phyloP scores from a whole-genome alignment of 805 yeast genomes.

The Wickerhamiella cacticola region DNA sequence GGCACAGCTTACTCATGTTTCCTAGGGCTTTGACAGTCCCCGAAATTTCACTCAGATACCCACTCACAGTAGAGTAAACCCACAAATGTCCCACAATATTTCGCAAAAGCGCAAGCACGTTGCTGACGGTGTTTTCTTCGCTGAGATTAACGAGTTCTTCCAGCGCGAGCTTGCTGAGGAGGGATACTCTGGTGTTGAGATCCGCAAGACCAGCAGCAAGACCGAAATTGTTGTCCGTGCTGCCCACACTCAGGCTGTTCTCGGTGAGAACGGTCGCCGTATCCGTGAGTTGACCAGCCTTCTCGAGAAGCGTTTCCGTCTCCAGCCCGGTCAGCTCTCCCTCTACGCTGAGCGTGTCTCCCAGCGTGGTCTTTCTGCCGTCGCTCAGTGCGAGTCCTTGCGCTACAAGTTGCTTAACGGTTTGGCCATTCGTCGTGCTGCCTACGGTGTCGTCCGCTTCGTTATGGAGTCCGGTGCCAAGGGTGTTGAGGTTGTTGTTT shows the following conservation, averaged over 20 bases:
- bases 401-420: slow-evolving; percentile 97
- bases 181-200: slow-evolving; percentile 99
- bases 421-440: slow-evolving; percentile 99
- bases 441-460: slow-evolving; percentile 99
- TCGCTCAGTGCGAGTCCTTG: slow-evolving; percentile 98
- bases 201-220: slow-evolving; percentile 95
- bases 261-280: slow-evolving; percentile 99
- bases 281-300: slow-evolving; percentile 96
- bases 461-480: slow-evolving; percentile 99
- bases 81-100: slow-evolving; percentile 35
- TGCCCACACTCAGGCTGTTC: slow-evolving; percentile 95
- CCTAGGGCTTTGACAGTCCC: slow-evolving; percentile 6
- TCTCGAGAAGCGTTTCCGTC: slow-evolving; percentile 97
- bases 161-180: slow-evolving; percentile 99
- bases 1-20: neutral
- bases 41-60: slow-evolving; percentile 8
- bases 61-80: slow-evolving; percentile 32
- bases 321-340: slow-evolving; percentile 83
- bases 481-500: slow-evolving; percentile 99
- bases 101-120: slow-evolving; percentile 99
- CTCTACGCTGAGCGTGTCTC: slow-evolving; percentile 98
- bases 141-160: slow-evolving; percentile 99
- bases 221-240: slow-evolving; percentile 98
- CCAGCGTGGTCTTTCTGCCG: slow-evolving; percentile 99
- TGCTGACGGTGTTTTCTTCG: slow-evolving; percentile 99